A percentile compares a stretch with the other conserved stretches of the same genome.
phyloP scores from a whole-genome alignment of 2,329 filamentous ascomycete genomes.

The Esteya vermicola region DNA sequence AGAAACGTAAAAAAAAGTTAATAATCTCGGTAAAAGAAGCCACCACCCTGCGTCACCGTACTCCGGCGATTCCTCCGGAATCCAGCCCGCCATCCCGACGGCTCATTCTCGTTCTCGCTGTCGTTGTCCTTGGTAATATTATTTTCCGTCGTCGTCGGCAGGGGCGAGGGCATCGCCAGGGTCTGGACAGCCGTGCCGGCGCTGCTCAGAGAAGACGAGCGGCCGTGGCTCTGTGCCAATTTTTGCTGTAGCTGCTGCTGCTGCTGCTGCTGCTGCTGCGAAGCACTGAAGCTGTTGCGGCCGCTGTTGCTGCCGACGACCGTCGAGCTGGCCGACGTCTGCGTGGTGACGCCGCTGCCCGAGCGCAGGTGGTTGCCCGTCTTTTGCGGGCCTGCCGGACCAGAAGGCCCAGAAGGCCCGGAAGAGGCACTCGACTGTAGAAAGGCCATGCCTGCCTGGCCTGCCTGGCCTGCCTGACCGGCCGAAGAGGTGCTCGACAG shows the following conservation, averaged over 20 bases:
- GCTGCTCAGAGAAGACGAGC: not conserved
- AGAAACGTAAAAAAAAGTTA: not conserved
- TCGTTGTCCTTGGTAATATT: not conserved
- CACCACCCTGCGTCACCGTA: slow-evolving; percentile 3
- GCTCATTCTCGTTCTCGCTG: not conserved
- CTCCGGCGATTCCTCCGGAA: not conserved
- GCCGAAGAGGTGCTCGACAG: slow-evolving; percentile 1
- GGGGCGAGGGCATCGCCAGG: not conserved
- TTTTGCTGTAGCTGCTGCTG: not conserved
- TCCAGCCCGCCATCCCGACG: slow-evolving; percentile 1
- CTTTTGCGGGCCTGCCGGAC: not conserved
- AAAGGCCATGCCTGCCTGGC: too few relatives aligned
- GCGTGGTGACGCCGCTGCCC: slow-evolving; percentile 2
- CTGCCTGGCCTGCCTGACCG: too few relatives aligned
- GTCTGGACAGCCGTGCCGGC: too few relatives aligned
- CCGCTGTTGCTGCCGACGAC: slow-evolving; percentile 6
- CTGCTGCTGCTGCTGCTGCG: not conserved
- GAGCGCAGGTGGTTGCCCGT: slow-evolving; percentile 4
- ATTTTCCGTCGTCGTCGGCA: not conserved
- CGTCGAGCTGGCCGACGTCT: slow-evolving; percentile 6
- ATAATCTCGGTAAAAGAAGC: slow-evolving; percentile 7
- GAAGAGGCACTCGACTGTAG: not conserved
- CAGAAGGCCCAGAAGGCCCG: not conserved
- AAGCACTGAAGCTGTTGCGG: slow-evolving; percentile 6
- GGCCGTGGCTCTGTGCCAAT: not conserved